Evolutionary conservation across 306 rosid species (phyloP).

Genomic region (Acacia acuminata): DNA sequence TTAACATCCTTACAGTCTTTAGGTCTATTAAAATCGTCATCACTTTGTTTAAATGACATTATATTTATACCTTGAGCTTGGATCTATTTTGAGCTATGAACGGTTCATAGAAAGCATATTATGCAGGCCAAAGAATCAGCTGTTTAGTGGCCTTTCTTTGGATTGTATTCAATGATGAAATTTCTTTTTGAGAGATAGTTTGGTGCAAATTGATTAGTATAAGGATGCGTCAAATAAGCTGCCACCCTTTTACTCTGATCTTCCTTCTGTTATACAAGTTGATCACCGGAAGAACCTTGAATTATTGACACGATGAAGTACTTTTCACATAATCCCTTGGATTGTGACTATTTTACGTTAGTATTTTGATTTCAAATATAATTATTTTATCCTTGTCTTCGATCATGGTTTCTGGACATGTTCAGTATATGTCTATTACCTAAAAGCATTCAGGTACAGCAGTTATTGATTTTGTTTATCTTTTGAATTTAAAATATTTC

Average conservation of each 20-base stretch:
- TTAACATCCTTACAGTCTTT: neutral
- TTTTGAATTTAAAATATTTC: neutral
- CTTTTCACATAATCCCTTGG: neutral
- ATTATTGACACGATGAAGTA: neutral
- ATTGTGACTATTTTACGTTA: neutral
- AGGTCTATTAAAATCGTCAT: neutral
- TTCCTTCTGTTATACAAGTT: neutral
- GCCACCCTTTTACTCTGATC: neutral
- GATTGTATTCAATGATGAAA: neutral
- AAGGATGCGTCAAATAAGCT: neutral
- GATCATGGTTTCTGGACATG: neutral
- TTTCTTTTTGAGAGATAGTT: neutral
- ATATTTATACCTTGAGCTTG: neutral
- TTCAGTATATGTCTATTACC: neutral
- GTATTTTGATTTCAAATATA: neutral
- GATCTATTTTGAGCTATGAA: neutral
- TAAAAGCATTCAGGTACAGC: neutral
- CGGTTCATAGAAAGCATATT: neutral
- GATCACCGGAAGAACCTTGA: neutral
- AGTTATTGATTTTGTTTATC: neutral
- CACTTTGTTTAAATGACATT: neutral
- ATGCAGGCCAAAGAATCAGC: neutral
- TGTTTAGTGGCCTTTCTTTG: neutral
- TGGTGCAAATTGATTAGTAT: neutral
- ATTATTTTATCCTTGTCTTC: neutral